Evolutionary conservation across 306 rosid genomes (phyloP).

Genomic region (Malus domestica): ASM211411v1 NC_041803.1:20366001-20366500

Average conservation of each 20-base stretch:
- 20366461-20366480: conserved; percentile 93
- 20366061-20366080: not conserved
- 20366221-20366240: not conserved
- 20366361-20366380: not conserved
- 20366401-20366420: not conserved
- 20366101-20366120: conserved; percentile 9
- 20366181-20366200: conserved; percentile 1
- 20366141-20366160: conserved; percentile 3
- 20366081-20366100: not conserved
- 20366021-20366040: conserved; percentile 98
- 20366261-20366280: conserved; percentile 7
- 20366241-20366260: conserved; percentile 5
- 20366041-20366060: conserved; percentile 20
- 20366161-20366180: conserved; percentile 15
- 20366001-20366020: conserved; percentile 99
- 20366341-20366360: conserved; percentile 8
- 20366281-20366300: conserved; percentile 1
- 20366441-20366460: conserved; percentile 94
- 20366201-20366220: not conserved
- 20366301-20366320: conserved; percentile 1
- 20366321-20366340: conserved; percentile 1
- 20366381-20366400: not conserved
- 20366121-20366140: not conserved
- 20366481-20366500: conserved; percentile 96
- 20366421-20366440: conserved; percentile 82